Base-by-base conservation (phyloP, 352 stramenopile species). In the Pythium coloratum region DNA sequence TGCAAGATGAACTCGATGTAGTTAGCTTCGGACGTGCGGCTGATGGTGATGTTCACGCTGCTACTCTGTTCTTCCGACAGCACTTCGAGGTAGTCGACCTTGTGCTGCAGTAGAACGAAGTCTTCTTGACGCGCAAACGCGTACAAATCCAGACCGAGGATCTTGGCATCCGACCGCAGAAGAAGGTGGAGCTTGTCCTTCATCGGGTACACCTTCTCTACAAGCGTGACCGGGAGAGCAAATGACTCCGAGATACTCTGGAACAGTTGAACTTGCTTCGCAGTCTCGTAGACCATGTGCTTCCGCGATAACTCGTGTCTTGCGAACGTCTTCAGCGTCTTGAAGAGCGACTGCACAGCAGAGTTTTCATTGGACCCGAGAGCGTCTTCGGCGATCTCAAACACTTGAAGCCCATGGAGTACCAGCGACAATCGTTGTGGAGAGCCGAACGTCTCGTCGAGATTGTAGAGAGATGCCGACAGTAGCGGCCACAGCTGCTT, bases 1-100 rank as follows among this genome's bases (percentile, higher is more conserved):
- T 88, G 78, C 16, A 87, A 42, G 24, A 92, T 89, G 36, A 92
- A 90, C 28, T 92, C 83, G 40, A 92, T 72, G 50, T 84, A 86
- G 32, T 86, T 88, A 18, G 75, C 76, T 24, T 75, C 76, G 10
- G 83, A 89, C 14, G 80, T 73, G 9, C 83, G 83, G 50, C 71
- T 90, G 44, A 92, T 84, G 0, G 79, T 85, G 32, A 92, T 74
- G 6, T 76, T 77, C 0, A 89, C 59, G 10, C 72, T 82, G 24
- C 77, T 72, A 28, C 66, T 81, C 44, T 84, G 75, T 54, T 90
- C 83, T 56, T 92, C 83, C 2, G 83, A 80, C 8, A 90, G 65
- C 8, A 78, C 77, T 4, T 75, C 67, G n/a, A 92, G 58, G 40
- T 92, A 92, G 40, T 92, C 81, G 28, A 92, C 78, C 65, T 92